A percentile compares a stretch with the other conserved stretches of the same genome.
Conservation (phyloP, 1,284 basidiomycete species). For the Pulchroboletus neoregius region DNA sequence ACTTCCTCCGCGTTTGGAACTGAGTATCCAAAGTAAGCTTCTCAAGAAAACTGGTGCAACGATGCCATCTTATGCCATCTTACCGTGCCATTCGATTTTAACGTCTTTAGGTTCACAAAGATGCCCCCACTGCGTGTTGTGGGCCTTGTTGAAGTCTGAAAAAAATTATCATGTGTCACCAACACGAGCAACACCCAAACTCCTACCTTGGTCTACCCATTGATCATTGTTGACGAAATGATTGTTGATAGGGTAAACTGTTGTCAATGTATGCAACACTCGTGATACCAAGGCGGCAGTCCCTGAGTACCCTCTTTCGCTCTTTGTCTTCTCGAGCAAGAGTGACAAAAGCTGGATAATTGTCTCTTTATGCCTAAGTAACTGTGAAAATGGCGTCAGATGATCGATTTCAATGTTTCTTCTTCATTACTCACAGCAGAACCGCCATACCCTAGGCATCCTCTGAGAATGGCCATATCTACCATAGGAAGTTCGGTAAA, state of each 20-base stretch:
- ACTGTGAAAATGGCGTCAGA: constrained; percentile 37
- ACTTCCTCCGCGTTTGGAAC: constrained; percentile 76
- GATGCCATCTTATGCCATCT: constrained; percentile 28
- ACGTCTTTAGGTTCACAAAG: constrained; percentile 80
- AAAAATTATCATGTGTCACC: not conserved
- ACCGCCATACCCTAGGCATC: constrained; percentile 73
- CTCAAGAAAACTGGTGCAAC: not conserved
- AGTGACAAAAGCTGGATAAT: constrained; percentile 68
- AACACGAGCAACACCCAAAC: constrained; percentile 1
- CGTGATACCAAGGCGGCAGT: constrained; percentile 79
- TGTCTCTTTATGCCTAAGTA: constrained; percentile 67
- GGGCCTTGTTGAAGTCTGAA: constrained; percentile 67
- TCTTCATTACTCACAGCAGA: constrained; percentile 44
- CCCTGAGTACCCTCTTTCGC: constrained; percentile 86
- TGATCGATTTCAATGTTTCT: not conserved
- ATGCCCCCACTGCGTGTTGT: constrained; percentile 82
- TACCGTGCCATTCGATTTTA: constrained; percentile 86
- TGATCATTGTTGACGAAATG: constrained; percentile 83
- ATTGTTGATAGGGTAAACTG: constrained; percentile 79
- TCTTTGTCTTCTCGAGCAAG: constrained; percentile 78
- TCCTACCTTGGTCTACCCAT: constrained; percentile 72
- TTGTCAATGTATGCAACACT: constrained; percentile 72
- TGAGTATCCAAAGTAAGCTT: constrained; percentile 23
- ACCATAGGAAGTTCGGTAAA: constrained; percentile 5
- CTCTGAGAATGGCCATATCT: constrained; percentile 79